Percentiles rank a stretch among this genome's conserved stretches.
Evolutionary conservation across 768 basidiomycete genomes (phyloP).

Genomic region (Suillus brevipes): DNA sequence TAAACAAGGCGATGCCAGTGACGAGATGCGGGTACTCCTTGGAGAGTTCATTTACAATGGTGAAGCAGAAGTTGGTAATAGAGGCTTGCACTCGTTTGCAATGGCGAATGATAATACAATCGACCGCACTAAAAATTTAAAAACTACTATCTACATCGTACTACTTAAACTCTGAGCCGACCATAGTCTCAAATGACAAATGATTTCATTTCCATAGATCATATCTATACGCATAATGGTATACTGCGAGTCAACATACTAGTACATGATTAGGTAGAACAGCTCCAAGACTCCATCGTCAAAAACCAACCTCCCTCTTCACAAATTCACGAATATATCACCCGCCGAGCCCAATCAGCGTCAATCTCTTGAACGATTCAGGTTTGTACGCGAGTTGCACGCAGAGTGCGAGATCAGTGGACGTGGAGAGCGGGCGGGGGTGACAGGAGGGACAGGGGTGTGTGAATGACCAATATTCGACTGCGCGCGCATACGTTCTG

Average conservation of each 20-base stretch:
- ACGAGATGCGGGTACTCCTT: too few relatives aligned
- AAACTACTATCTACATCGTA: neutral
- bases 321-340: neutral
- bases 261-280: neutral
- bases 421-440: neutral
- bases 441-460: neutral
- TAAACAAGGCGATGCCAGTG: too few relatives aligned
- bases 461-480: neutral
- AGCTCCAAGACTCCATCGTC: neutral
- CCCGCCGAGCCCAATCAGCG: neutral
- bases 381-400: neutral
- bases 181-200: neutral
- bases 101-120: neutral
- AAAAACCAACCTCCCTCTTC: neutral
- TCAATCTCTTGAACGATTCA: conserved; percentile 10
- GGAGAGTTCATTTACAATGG: too few relatives aligned
- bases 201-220: neutral
- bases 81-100: too few relatives aligned
- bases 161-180: neutral
- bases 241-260: neutral
- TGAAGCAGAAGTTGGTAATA: too few relatives aligned
- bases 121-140: neutral
- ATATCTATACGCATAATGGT: neutral
- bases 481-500: conserved; percentile 6
- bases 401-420: neutral